phyloP scores from a whole-genome alignment of 1,139 yeast genomes.

The Yamadazyma triangularis region DNA sequence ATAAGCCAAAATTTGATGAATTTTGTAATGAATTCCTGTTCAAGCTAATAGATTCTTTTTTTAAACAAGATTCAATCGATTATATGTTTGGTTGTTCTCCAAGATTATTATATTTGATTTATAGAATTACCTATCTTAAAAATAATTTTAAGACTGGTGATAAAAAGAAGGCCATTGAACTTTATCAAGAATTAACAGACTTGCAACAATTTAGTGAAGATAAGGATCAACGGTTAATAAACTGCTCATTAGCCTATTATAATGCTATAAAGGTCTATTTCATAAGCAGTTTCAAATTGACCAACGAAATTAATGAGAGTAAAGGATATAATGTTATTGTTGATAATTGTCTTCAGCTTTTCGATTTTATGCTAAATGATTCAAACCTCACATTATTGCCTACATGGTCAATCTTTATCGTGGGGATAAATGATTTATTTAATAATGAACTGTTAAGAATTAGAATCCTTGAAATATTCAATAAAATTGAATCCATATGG shows the following conservation, averaged over 20 bases:
- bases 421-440: conserved; percentile 11
- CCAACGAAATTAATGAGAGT: neutral
- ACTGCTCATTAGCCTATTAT: conserved; percentile 9
- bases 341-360: neutral
- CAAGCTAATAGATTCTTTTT: conserved; percentile 17
- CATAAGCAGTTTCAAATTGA: conserved; percentile 1
- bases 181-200: conserved; percentile 4
- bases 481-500: conserved; percentile 16
- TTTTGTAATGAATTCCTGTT: conserved; percentile 15
- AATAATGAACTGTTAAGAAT: conserved; percentile 10
- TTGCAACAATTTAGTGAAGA: conserved; percentile 2
- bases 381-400: conserved; percentile 14
- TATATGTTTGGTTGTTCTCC: conserved; percentile 28
- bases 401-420: conserved; percentile 21
- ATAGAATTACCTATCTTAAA: conserved; percentile 14
- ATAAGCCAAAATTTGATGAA: conserved; percentile 7
- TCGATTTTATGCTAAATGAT: conserved; percentile 1
- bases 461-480: conserved; percentile 13
- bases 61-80: conserved; percentile 15
- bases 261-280: conserved; percentile 9
- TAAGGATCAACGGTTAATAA: conserved; percentile 3
- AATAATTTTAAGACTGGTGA: neutral
- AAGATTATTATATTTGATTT: conserved; percentile 14
- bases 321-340: neutral
- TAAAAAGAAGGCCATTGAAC: neutral